These are phyloP conservation scores for Henckelia pumila DNA, from an alignment of 257 asterid genomes.

Conservation along the genomic window DNA sequence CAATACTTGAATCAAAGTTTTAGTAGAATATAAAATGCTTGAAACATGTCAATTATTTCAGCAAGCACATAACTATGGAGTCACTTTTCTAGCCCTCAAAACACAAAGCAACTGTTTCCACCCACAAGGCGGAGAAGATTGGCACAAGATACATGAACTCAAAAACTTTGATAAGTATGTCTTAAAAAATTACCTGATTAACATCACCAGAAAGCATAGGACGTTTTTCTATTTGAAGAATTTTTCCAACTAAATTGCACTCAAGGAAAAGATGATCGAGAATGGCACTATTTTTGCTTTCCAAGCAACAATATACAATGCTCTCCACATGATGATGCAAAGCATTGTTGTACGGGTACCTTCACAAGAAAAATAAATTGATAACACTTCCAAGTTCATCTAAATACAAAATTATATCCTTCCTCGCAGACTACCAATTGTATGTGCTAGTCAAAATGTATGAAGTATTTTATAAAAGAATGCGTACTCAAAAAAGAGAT, in stretches of 20 bases:
- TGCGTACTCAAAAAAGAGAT: constrained; percentile 90
- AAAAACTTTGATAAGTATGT: not conserved
- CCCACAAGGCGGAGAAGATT: not conserved
- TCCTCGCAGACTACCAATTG: constrained; percentile 5
- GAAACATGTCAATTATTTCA: not conserved
- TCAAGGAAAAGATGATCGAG: constrained; percentile 70
- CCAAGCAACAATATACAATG: constrained; percentile 81
- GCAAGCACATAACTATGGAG: not conserved
- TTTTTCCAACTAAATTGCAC: constrained; percentile 64
- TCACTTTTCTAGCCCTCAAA: constrained; percentile 2
- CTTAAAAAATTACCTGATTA: constrained; percentile 44
- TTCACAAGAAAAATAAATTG: constrained; percentile 31
- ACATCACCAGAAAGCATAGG: constrained; percentile 55
- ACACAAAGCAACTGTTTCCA: not conserved
- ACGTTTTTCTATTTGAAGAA: constrained; percentile 67
- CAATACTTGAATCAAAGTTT: not conserved
- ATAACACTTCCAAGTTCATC: constrained; percentile 13
- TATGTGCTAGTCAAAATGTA: not conserved
- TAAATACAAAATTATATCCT: constrained; percentile 3
- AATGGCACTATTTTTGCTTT: constrained; percentile 57
- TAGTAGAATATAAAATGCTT: not conserved
- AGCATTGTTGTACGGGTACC: constrained; percentile 93
- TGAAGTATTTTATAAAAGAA: constrained; percentile 12
- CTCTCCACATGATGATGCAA: constrained; percentile 96
- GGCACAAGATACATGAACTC: constrained; percentile 11